Evolutionary conservation across 345 rosid genomes (phyloP).

Genomic region (Draba incana): DNA sequence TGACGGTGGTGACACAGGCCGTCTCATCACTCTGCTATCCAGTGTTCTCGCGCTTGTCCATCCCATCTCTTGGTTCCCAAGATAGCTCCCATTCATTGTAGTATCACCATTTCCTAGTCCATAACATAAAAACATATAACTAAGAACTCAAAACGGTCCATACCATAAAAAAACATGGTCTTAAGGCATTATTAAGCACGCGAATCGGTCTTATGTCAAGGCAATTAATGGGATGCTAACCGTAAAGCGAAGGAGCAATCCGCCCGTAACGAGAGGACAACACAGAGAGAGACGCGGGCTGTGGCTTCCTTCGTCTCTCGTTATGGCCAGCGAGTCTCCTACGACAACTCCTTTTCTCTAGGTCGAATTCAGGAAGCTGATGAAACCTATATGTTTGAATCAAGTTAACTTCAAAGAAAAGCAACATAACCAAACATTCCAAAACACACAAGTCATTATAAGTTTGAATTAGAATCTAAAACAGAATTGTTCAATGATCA

Average conservation of each 20-base stretch:
- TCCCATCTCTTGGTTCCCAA: slow-evolving; percentile 33
- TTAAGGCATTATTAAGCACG: neutral
- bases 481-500: slow-evolving; percentile 26
- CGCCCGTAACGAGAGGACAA: slow-evolving; percentile 57
- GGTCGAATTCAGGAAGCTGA: slow-evolving; percentile 90
- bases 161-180: no score
- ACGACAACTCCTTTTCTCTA: slow-evolving; percentile 94
- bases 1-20: slow-evolving; percentile 48
- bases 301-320: slow-evolving; percentile 94
- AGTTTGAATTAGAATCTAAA: slow-evolving; percentile 12
- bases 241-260: slow-evolving; percentile 57
- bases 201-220: neutral
- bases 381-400: slow-evolving; percentile 63
- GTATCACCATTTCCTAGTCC: slow-evolving; percentile 32
- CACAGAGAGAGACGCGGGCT: slow-evolving; percentile 58
- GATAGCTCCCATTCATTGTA: slow-evolving; percentile 40
- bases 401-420: slow-evolving; percentile 34
- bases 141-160: no score
- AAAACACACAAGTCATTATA: neutral
- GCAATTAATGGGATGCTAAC: slow-evolving; percentile 42
- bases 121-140: neutral
- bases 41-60: slow-evolving; percentile 53
- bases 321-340: slow-evolving; percentile 95
- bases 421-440: slow-evolving; percentile 21
- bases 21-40: slow-evolving; percentile 58